phyloP scores from a whole-genome alignment of 805 yeast species.

The Ogataea angusta region DNA sequence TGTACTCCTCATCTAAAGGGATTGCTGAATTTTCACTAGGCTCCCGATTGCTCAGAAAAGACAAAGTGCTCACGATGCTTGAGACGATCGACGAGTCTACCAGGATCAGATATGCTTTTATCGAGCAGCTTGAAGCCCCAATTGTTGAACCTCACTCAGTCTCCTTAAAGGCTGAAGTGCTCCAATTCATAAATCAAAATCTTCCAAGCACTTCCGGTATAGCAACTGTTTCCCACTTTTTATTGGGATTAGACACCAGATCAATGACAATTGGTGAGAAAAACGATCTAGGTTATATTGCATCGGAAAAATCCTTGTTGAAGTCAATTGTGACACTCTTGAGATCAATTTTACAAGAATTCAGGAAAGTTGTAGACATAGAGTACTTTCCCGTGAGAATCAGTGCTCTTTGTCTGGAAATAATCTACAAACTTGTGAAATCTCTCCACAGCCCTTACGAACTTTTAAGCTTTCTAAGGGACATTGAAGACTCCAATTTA shows the following conservation, averaged over 20 bases:
- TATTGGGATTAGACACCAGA: slow-evolving; percentile 66
- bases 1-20: slow-evolving; percentile 39
- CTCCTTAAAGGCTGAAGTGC: slow-evolving; percentile 51
- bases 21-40: slow-evolving; percentile 2
- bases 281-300: slow-evolving; percentile 46
- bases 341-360: slow-evolving; percentile 41
- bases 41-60: slow-evolving; percentile 40
- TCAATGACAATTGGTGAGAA: slow-evolving; percentile 49
- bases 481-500: slow-evolving; percentile 36
- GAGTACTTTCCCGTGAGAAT: slow-evolving; percentile 56
- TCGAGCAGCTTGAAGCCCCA: slow-evolving; percentile 57
- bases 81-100: slow-evolving; percentile 77
- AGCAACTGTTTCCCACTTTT: slow-evolving; percentile 64
- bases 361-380: slow-evolving; percentile 33
- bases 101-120: slow-evolving; percentile 68
- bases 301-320: slow-evolving; percentile 54
- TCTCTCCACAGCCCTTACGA: slow-evolving; percentile 51
- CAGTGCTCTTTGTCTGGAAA: slow-evolving; percentile 56
- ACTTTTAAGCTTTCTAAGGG: slow-evolving; percentile 51
- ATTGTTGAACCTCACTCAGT: slow-evolving; percentile 39
- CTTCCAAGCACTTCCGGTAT: slow-evolving; percentile 34
- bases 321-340: slow-evolving; percentile 50
- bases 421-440: slow-evolving; percentile 59
- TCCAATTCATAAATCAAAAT: slow-evolving; percentile 54
- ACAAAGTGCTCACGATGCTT: slow-evolving; percentile 64